phyloP scores from a whole-genome alignment of 1,139 yeast species.

The Scheffersomyces quercinus region DNA sequence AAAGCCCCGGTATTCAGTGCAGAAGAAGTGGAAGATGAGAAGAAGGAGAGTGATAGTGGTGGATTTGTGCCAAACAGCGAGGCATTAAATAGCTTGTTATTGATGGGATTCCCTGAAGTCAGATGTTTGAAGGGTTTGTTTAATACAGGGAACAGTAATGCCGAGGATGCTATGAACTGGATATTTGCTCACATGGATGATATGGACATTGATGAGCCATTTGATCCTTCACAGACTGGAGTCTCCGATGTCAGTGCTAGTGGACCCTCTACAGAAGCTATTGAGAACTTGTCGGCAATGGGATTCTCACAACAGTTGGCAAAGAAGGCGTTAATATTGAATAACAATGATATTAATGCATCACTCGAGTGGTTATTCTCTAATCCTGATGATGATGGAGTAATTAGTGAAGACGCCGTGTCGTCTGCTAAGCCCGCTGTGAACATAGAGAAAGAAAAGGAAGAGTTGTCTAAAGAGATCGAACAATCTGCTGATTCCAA shows the following conservation, averaged over 20 bases:
- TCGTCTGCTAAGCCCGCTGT: conserved; percentile 11
- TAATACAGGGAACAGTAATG: conserved; percentile 64
- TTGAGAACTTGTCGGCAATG: conserved; percentile 64
- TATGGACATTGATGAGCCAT: conserved; percentile 68
- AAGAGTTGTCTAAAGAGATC: conserved; percentile 14
- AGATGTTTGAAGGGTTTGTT: conserved; percentile 69
- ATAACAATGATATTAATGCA: conserved; percentile 60
- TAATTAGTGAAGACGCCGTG: conserved; percentile 17
- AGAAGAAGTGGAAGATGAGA: conserved; percentile 40
- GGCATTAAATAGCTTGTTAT: conserved; percentile 54
- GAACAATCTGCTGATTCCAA: conserved; percentile 5
- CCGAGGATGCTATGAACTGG: conserved; percentile 92
- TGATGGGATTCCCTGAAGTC: conserved; percentile 86
- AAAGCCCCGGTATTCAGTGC: conserved; percentile 31
- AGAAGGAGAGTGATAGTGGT: conserved; percentile 18
- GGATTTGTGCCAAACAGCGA: conserved; percentile 56
- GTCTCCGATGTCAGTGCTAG: not conserved
- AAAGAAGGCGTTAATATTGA: conserved; percentile 64
- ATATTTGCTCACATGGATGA: conserved; percentile 87
- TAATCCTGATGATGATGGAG: conserved; percentile 70
- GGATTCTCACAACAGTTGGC: conserved; percentile 71
- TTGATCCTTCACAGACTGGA: conserved; percentile 16
- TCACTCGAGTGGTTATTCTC: conserved; percentile 90
- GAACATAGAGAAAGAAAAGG: conserved; percentile 23
- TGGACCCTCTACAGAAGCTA: conserved; percentile 37